These are phyloP conservation scores for Fraxinus floribunda DNA, from an alignment of 305 asterid genomes.

Conservation along the genomic window DNA sequence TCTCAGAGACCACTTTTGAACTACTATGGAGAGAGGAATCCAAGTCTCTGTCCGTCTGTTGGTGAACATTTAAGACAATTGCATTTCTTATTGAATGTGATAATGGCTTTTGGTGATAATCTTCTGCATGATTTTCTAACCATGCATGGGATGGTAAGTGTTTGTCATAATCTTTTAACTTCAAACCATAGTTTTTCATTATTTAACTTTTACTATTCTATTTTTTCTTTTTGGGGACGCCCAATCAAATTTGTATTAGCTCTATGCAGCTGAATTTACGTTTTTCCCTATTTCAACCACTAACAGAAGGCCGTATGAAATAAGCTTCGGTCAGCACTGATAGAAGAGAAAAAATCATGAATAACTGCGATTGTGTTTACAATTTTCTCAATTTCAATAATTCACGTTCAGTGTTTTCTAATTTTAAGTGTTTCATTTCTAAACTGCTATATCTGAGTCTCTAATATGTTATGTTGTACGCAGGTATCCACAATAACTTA, in stretches of 20 bases:
- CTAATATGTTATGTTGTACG: slow-evolving; percentile 20
- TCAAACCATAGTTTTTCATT: not conserved
- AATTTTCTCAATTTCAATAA: not conserved
- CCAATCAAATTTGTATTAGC: not conserved
- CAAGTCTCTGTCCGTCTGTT: slow-evolving; percentile 36
- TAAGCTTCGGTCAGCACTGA: not conserved
- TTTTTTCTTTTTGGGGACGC: not conserved
- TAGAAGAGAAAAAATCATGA: not conserved
- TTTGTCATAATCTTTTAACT: slow-evolving; percentile 1
- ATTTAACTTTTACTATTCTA: not conserved
- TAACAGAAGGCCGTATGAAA: not conserved
- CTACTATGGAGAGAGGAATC: slow-evolving; percentile 33
- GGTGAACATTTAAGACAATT: slow-evolving; percentile 44
- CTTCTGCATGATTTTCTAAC: slow-evolving; percentile 66
- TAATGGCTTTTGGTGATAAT: slow-evolving; percentile 62
- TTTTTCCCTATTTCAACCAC: not conserved
- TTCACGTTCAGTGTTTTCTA: not conserved
- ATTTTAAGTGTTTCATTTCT: not conserved
- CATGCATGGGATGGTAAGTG: slow-evolving; percentile 69
- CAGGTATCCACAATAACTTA: slow-evolving; percentile 71
- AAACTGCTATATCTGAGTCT: slow-evolving; percentile 8
- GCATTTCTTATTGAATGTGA: slow-evolving; percentile 45
- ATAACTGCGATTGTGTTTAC: not conserved
- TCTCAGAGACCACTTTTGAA: slow-evolving; percentile 64
- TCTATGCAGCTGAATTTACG: not conserved